phyloP scores from a whole-genome alignment of 1,284 basidiomycete genomes.

The Cryptococcus hybrid region DNA sequence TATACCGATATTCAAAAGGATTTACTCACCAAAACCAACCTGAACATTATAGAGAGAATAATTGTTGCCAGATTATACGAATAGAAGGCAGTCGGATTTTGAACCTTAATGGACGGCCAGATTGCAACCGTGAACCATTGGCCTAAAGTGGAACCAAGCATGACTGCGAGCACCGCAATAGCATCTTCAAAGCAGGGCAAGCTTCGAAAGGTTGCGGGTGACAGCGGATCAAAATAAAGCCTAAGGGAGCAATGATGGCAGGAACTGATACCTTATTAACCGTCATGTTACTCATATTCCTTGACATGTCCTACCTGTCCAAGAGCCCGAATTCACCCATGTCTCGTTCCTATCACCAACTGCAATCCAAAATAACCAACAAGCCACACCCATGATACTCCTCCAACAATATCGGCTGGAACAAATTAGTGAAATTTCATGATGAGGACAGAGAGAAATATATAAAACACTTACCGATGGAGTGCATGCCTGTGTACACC shows the following conservation, averaged over 20 bases:
- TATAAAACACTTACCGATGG: slow-evolving; percentile 40
- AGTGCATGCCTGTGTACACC: slow-evolving; percentile 90
- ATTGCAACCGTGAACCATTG: slow-evolving; percentile 55
- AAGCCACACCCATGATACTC: slow-evolving; percentile 60
- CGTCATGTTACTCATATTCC: neutral
- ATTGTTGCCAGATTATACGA: neutral
- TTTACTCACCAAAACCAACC: slow-evolving; percentile 53
- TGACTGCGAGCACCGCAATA: slow-evolving; percentile 84
- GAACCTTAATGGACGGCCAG: neutral
- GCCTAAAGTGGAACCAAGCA: slow-evolving; percentile 70
- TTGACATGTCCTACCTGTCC: slow-evolving; percentile 51
- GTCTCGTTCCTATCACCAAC: slow-evolving; percentile 42
- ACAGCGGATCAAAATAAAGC: slow-evolving; percentile 73
- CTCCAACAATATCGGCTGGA: slow-evolving; percentile 66
- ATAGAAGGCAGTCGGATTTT: neutral
- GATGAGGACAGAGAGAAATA: no score
- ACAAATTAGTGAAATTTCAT: no score
- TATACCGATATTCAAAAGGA: neutral
- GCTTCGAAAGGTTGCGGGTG: slow-evolving; percentile 94
- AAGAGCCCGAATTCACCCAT: slow-evolving; percentile 58
- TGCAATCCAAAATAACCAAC: slow-evolving; percentile 61
- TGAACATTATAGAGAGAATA: neutral
- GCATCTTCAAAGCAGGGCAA: slow-evolving; percentile 98
- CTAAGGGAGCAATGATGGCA: slow-evolving; percentile 61
- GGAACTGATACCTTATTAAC: slow-evolving; percentile 57